Evolutionary conservation across 768 basidiomycete genomes (phyloP), one percentile per base, ranked within the genome.

Genomic region (Tulasnella sp.): DNA sequence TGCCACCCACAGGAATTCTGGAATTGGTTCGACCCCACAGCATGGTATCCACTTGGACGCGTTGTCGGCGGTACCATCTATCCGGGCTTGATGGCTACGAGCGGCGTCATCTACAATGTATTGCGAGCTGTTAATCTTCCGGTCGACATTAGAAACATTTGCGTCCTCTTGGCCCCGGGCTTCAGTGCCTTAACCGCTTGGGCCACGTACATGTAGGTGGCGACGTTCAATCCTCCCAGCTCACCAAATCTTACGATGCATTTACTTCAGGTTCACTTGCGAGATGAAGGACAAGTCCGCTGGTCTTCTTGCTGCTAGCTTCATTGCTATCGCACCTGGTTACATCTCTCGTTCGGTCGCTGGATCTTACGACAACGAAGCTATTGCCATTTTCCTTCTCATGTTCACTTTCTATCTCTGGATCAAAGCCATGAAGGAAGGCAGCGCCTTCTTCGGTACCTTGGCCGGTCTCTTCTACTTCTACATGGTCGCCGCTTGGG

Each of bases 401-500:
- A 99, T 99, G 98, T 96, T 96, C 87, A 99, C 98, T 5, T 99
- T 99, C 87, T 99, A 90, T 88, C 90, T 90, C 82, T 99, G 98
- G 98, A 97, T 99, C 86, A 95, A 94, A 83, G 97, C 98, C 37
- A 88, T 99, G 78, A 98, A 98, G 87, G 90, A 91, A 72, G 98
- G 98, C 64, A 97, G 96, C 81, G 96, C 96, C 1, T 90, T 97
- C 81, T 98, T 91, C 83, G 97, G 96, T 31, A 94, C 95, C 37
- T 84, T 95, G 58, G 93, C 98, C 72, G 98, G 97, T 24, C 87
- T 99, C 3, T 99, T 99, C 87, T 99, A 99, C 88, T 99, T 98
- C 83, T 99, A 99, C 90, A 99, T 99, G 98, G 98, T 99, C n/a
- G 97, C 98, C 77, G 98, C 98, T 42, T 99, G 98, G 98, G 98